phyloP scores from a whole-genome alignment of 2,329 filamentous ascomycete genomes.

The Penicillium expansum region DNA sequence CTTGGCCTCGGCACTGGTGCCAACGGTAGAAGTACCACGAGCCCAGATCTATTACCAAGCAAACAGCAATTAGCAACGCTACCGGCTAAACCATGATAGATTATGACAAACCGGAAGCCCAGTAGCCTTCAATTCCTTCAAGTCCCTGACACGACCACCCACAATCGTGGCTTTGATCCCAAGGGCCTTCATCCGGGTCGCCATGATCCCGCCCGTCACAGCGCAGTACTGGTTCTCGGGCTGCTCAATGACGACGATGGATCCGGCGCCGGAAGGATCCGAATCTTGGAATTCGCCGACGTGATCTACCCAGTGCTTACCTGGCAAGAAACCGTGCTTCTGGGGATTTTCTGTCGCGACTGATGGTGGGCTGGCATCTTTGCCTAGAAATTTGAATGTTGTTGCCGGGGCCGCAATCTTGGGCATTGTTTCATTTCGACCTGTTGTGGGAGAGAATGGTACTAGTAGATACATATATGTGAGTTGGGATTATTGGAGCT shows the following conservation, averaged over 20 bases:
- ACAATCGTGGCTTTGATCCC: conserved; percentile 64
- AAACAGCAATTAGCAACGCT: conserved; percentile 7
- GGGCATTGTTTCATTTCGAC: conserved; percentile 25
- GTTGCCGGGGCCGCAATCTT: conserved; percentile 45
- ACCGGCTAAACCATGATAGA: neutral
- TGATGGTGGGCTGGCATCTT: conserved; percentile 46
- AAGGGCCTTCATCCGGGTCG: conserved; percentile 62
- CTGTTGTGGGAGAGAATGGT: conserved; percentile 36
- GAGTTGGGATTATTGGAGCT: conserved; percentile 3
- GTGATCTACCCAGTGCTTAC: conserved; percentile 67
- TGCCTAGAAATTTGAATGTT: conserved; percentile 57
- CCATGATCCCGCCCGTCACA: conserved; percentile 75
- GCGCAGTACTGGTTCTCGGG: conserved; percentile 65
- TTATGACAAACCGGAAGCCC: conserved; percentile 52
- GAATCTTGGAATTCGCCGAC: conserved; percentile 26
- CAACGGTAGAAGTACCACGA: conserved; percentile 44
- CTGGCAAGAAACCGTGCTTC: conserved; percentile 55
- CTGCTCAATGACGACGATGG: conserved; percentile 66
- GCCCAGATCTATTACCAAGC: conserved; percentile 43
- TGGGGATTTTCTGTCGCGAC: conserved; percentile 19
- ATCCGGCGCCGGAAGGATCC: conserved; percentile 48
- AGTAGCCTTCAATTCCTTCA: conserved; percentile 57
- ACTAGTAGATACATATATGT: conserved; percentile 18
- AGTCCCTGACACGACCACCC: conserved; percentile 65
- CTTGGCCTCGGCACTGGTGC: conserved; percentile 46